phyloP scores from a whole-genome alignment of 306 rosid genomes.

The Astragalus membranaceus region DNA sequence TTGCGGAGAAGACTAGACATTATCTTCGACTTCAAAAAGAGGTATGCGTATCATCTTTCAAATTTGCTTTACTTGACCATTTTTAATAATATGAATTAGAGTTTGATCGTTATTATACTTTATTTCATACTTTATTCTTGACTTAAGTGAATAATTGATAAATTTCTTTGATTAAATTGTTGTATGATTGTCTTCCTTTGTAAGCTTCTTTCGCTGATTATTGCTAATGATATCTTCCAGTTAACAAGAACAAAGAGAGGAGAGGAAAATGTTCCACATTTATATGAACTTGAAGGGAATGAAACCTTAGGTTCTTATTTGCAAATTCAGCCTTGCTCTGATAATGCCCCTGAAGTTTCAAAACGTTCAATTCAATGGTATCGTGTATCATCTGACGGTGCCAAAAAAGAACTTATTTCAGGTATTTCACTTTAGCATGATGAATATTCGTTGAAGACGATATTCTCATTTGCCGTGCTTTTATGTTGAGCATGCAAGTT shows the following conservation, averaged over 20 bases:
- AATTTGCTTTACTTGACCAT: background rate
- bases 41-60: conserved; percentile 41
- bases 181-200: background rate
- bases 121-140: background rate
- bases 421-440: conserved; percentile 35
- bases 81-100: conserved; percentile 1
- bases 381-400: conserved; percentile 62
- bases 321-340: conserved; percentile 61
- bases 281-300: conserved; percentile 71
- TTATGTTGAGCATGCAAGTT: background rate
- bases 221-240: conserved; percentile 32
- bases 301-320: conserved; percentile 87
- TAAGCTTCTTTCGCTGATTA: conserved; percentile 13
- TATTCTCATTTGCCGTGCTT: background rate
- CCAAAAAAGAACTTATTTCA: conserved; percentile 83
- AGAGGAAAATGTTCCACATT: conserved; percentile 37
- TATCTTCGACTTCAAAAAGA: conserved; percentile 81
- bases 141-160: background rate
- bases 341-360: conserved; percentile 57
- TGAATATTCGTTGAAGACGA: background rate
- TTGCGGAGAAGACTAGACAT: conserved; percentile 76
- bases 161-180: background rate
- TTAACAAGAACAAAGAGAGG: conserved; percentile 65
- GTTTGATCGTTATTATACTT: background rate
- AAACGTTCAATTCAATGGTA: conserved; percentile 78